A percentile compares a stretch with the other conserved stretches of the same genome.
Conservation (phyloP, 305 asterid species). For the Caryopteris hybrid region DNA sequence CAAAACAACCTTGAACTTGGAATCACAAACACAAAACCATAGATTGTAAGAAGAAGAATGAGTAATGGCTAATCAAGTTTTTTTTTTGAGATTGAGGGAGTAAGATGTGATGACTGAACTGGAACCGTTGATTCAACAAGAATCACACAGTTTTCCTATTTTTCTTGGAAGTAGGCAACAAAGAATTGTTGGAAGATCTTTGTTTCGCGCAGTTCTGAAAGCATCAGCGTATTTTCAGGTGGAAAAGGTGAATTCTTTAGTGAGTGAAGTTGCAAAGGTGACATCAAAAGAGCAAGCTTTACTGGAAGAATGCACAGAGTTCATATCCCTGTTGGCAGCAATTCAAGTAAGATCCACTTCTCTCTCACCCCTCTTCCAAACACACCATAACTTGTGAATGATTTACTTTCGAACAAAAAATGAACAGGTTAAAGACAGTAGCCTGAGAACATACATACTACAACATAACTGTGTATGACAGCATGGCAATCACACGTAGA, state of each 20-base stretch:
- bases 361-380: no score
- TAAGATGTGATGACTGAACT: no score
- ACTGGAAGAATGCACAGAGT: slow-evolving; percentile 70
- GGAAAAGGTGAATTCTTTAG: slow-evolving; percentile 57
- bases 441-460: slow-evolving; percentile 72
- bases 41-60: no score
- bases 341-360: slow-evolving; percentile 50
- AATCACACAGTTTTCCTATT: no score
- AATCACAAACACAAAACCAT: no score
- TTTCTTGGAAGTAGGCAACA: no score
- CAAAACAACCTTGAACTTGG: no score
- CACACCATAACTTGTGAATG: not conserved
- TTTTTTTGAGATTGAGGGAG: no score
- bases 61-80: no score
- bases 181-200: no score
- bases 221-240: slow-evolving; percentile 41
- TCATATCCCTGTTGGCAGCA: slow-evolving; percentile 55
- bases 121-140: no score
- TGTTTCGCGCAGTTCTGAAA: not conserved
- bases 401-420: not conserved
- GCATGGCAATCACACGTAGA: slow-evolving; percentile 44
- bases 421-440: slow-evolving; percentile 71
- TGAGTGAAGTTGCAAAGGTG: slow-evolving; percentile 67
- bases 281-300: slow-evolving; percentile 59
- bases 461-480: slow-evolving; percentile 59